These are phyloP conservation scores for Hortaea werneckii DNA, from an alignment of 2,329 filamentous ascomycete species.

Conservation along the genomic window DNA sequence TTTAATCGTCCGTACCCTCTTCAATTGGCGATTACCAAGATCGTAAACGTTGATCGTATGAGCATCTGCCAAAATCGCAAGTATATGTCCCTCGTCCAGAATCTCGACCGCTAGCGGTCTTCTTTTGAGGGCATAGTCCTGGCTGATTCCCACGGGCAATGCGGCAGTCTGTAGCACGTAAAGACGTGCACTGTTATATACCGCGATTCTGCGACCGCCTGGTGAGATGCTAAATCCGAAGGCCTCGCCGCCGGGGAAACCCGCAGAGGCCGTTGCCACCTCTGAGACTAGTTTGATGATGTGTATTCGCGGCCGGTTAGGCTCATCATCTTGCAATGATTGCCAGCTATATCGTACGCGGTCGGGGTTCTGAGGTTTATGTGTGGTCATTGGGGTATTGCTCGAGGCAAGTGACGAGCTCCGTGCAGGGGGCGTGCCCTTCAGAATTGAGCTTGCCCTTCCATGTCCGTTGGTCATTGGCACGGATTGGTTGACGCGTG, in stretches of 20 bases:
- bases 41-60: constrained; percentile 79
- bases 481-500: background rate
- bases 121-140: constrained; percentile 70
- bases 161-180: constrained; percentile 62
- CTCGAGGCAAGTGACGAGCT: constrained; percentile 6
- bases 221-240: constrained; percentile 77
- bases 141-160: constrained; percentile 46
- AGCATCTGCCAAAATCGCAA: constrained; percentile 70
- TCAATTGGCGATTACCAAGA: constrained; percentile 53
- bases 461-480: constrained; percentile 4
- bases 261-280: constrained; percentile 65
- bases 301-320: constrained; percentile 27
- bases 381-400: constrained; percentile 10
- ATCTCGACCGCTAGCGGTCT: constrained; percentile 68
- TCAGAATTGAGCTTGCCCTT: constrained; percentile 1
- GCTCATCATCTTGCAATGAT: constrained; percentile 26
- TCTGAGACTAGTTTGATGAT: constrained; percentile 73
- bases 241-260: constrained; percentile 59
- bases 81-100: constrained; percentile 60
- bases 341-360: constrained; percentile 30
- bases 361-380: constrained; percentile 21
- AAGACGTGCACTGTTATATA: constrained; percentile 76
- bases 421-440: constrained; percentile 6
- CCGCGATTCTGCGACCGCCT: constrained; percentile 62
- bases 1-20: constrained; percentile 56